Evolutionary conservation across 129 eudicot species (phyloP).

Genomic region (Chrysanthemum makinoi): DNA sequence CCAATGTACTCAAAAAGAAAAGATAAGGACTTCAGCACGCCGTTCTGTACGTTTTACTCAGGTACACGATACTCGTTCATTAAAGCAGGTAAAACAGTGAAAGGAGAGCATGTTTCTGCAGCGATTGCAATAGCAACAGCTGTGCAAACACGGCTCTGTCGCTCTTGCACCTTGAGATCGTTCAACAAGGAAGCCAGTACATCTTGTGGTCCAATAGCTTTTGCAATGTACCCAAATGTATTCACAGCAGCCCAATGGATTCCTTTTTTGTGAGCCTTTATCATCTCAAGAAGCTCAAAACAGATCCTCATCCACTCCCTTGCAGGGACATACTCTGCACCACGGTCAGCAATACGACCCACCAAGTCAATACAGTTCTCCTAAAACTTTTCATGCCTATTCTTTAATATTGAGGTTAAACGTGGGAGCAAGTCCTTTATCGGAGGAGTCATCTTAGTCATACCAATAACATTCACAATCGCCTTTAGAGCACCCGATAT

Average conservation of each 20-base stretch:
- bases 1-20: constrained; percentile 91
- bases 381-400: constrained; percentile 95
- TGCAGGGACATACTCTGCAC: constrained; percentile 94
- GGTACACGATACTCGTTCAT: constrained; percentile 98
- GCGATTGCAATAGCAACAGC: constrained; percentile 96
- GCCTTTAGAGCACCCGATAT: constrained; percentile 92
- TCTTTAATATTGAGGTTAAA: constrained; percentile 80
- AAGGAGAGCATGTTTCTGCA: constrained; percentile 96
- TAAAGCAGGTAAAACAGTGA: constrained; percentile 84
- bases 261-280: constrained; percentile 96
- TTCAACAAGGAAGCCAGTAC: constrained; percentile 83
- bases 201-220: constrained; percentile 97
- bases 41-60: constrained; percentile 86
- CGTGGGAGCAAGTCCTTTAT: constrained; percentile 95
- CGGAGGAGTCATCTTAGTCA: constrained; percentile 98
- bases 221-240: constrained; percentile 97
- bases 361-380: constrained; percentile 95
- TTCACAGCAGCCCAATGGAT: constrained; percentile 90
- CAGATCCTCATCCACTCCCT: constrained; percentile 99
- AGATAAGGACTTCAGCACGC: constrained; percentile 78
- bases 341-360: constrained; percentile 95
- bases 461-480: constrained; percentile 91
- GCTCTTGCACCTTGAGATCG: constrained; percentile 91
- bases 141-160: constrained; percentile 97
- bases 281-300: constrained; percentile 97